Evolutionary conservation across 2,329 filamentous ascomycete genomes (phyloP), one percentile per base, ranked within the genome.

Genomic region (Sporothrix pallida): DNA sequence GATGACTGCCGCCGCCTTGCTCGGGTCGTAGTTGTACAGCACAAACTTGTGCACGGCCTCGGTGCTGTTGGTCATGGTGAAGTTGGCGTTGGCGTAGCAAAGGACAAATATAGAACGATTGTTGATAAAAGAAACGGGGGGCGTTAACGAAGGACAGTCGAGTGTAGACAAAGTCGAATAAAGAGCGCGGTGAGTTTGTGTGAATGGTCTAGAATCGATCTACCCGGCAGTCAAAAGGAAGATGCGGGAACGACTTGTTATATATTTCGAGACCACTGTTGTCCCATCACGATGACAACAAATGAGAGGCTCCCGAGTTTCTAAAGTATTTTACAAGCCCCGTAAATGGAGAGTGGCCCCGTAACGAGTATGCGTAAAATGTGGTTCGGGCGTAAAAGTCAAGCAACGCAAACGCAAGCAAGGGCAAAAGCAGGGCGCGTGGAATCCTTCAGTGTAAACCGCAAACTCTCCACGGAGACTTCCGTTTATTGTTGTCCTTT

Each of bases 1-100:
- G 8, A 74, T 44, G 31, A 67, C 23, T 20, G 74, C 74, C 6
- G 71, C 75, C 6, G 74, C 70, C 20, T 75, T 50, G 42, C 62
- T 69, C 10, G 75, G 76, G 4, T 69, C 26, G 56, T 75, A 73
- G 15, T 58, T 31, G 60, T 70, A 75, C 2, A 75, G 48, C 50
- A 68, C 63, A 52, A 68, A 68, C 2, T 10, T 68, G 44, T 3
- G 31, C 31, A 37, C 10, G n/a, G 23, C 42, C 3, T 12, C 37
- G 17, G 37, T 12, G 62, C 37, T 65, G 63, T 68, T 68, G 20
- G 44, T 31, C 44, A 62, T 65, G 10, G 37, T 23, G 60, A 37
- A 7, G 54, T 13, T 23, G 31, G 37, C 6, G 5, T 15, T 4
- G 31, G 8, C 15, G 8, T 37, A 42, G 37, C 20, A 10, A n/a